A percentile compares a stretch with the other conserved stretches of the same genome.
These are phyloP conservation scores for Pyrenopolyporus hunteri DNA, from an alignment of 495 filamentous ascomycete species.

Conservation along the genomic window DNA sequence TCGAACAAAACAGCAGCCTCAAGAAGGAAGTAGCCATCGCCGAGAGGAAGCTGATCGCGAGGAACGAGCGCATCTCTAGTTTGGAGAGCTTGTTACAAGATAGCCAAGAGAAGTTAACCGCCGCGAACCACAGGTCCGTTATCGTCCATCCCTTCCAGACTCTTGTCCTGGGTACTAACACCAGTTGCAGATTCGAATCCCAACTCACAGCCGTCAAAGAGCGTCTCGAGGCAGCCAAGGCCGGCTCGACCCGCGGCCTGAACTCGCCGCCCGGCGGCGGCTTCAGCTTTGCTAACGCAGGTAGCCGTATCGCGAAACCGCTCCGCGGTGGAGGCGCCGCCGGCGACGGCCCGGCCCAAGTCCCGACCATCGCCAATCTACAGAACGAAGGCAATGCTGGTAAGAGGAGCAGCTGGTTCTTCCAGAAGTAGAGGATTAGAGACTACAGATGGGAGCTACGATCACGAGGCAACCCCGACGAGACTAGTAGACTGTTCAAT, in stretches of 20 bases:
- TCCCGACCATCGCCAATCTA: slow-evolving; percentile 59
- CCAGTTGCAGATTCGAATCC: slow-evolving; percentile 78
- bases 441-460: not conserved
- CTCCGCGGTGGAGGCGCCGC: slow-evolving; percentile 79
- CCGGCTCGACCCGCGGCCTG: slow-evolving; percentile 81
- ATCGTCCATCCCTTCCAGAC: not conserved
- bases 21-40: slow-evolving; percentile 99
- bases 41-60: slow-evolving; percentile 92
- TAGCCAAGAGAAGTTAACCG: slow-evolving; percentile 94
- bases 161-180: slow-evolving; percentile 26
- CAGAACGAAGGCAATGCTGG: slow-evolving; percentile 55
- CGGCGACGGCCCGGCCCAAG: slow-evolving; percentile 52
- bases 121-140: slow-evolving; percentile 91
- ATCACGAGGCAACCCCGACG: slow-evolving; percentile 14
- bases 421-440: slow-evolving; percentile 51
- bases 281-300: slow-evolving; percentile 75
- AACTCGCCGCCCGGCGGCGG: slow-evolving; percentile 66
- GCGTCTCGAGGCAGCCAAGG: slow-evolving; percentile 92
- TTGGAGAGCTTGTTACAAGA: slow-evolving; percentile 92
- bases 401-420: slow-evolving; percentile 66
- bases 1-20: slow-evolving; percentile 92
- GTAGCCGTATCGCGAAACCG: slow-evolving; percentile 94
- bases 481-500: slow-evolving; percentile 25
- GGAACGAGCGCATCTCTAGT: slow-evolving; percentile 94
- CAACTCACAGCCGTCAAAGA: slow-evolving; percentile 98